Conservation (phyloP, 2,329 filamentous ascomycete species). For the Chaetomium olivaceum region DNA sequence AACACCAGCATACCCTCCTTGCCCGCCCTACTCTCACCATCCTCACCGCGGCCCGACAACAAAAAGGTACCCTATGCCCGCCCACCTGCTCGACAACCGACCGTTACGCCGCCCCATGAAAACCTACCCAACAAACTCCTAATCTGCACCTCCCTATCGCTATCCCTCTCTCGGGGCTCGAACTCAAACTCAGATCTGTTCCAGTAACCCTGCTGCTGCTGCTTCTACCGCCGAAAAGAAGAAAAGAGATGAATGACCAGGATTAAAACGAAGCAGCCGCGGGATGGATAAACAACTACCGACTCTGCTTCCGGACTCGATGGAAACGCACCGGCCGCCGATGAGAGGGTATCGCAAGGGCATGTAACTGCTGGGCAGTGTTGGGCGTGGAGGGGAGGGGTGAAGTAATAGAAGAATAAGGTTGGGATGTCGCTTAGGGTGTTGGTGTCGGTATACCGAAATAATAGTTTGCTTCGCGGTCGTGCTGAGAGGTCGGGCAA, state of each 20-base stretch:
- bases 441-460: too few species aligned
- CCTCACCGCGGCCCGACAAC: slow-evolving; percentile 18
- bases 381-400: too few species aligned
- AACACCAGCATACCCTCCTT: slow-evolving; percentile 57
- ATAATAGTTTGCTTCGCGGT: too few species aligned
- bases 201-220: not conserved
- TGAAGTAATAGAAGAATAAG: not conserved
- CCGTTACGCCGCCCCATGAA: not conserved
- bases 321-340: slow-evolving; percentile 65
- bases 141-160: slow-evolving; percentile 39
- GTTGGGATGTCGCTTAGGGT: too few species aligned
- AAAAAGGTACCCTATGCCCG: slow-evolving; percentile 67
- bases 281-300: slow-evolving; percentile 67
- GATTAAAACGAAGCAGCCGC: not conserved
- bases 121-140: too few species aligned
- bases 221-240: too few species aligned
- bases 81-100: slow-evolving; percentile 54
- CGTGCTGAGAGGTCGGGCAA: too few species aligned
- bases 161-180: too few species aligned
- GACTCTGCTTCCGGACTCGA: slow-evolving; percentile 56
- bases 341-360: slow-evolving; percentile 39
- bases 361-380: not conserved
- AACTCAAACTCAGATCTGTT: not conserved
- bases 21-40: slow-evolving; percentile 39
- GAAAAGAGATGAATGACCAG: not conserved